A percentile compares a stretch with the other conserved stretches of the same genome.
Conservation (phyloP, 257 asterid species). For the Echites panduratus region DNA sequence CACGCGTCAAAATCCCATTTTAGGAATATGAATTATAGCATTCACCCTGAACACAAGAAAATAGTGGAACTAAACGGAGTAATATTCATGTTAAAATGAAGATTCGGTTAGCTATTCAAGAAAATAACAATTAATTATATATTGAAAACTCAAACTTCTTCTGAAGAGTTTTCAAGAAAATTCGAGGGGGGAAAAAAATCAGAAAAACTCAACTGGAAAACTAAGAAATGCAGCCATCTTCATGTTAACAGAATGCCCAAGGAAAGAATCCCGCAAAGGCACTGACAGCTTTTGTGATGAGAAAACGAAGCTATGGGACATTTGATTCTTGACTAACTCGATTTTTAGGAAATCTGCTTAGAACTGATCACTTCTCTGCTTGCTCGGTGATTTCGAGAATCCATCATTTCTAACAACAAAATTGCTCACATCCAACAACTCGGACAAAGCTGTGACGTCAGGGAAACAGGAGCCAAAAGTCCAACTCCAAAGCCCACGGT, state of each 20-base stretch:
- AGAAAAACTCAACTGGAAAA: slow-evolving; percentile 14
- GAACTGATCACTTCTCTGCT: background rate
- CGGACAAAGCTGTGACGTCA: background rate
- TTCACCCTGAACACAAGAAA: background rate
- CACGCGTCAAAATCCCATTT: too few relatives aligned
- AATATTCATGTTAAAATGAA: background rate
- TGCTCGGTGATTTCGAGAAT: background rate
- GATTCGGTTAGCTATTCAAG: background rate
- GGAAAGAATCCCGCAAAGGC: slow-evolving; percentile 20
- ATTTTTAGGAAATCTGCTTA: background rate
- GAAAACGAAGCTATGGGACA: slow-evolving; percentile 22
- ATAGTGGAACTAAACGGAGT: background rate
- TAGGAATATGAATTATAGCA: background rate
- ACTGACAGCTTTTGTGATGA: slow-evolving; percentile 8
- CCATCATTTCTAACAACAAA: background rate
- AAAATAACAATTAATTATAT: background rate
- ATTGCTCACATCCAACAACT: background rate
- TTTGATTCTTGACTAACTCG: background rate
- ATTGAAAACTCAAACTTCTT: background rate
- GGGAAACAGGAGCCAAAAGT: background rate
- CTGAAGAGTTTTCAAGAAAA: background rate
- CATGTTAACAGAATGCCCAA: slow-evolving; percentile 8
- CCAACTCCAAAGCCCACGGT: background rate
- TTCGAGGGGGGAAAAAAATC: background rate
- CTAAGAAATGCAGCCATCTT: slow-evolving; percentile 7